A percentile compares a stretch with the other conserved stretches of the same genome.
Conservation (phyloP, 106 monocot genomes). For the Platanthera guangdongensis region DNA sequence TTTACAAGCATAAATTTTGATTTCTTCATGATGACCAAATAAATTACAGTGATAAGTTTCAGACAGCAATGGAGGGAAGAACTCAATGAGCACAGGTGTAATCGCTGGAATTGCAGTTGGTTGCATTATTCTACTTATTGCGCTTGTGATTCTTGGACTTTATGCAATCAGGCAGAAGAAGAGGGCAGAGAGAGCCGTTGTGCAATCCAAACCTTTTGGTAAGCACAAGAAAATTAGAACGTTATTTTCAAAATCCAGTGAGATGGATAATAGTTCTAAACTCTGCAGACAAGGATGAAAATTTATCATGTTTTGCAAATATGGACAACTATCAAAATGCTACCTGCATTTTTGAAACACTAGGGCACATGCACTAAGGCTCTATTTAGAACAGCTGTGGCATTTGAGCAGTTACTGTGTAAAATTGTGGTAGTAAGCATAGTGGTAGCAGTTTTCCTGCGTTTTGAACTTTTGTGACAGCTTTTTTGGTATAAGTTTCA, state of each 20-base stretch:
- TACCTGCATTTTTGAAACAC: too few species aligned
- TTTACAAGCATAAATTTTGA: neutral
- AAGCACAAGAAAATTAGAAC: constrained; percentile 1
- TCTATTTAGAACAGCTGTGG: too few species aligned
- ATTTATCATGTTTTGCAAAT: neutral
- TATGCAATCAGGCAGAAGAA: constrained; percentile 67
- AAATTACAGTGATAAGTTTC: constrained; percentile 5
- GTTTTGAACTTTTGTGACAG: neutral
- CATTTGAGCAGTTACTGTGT: too few species aligned
- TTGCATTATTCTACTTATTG: constrained; percentile 37
- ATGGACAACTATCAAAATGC: too few species aligned
- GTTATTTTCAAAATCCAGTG: too few species aligned
- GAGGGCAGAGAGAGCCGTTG: constrained; percentile 44
- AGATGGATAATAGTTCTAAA: neutral
- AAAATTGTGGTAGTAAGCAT: too few species aligned
- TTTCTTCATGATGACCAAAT: neutral
- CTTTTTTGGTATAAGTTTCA: neutral
- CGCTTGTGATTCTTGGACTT: constrained; percentile 26
- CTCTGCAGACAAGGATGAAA: neutral
- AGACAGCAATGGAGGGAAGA: constrained; percentile 18
- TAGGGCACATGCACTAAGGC: too few species aligned
- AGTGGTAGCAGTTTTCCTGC: neutral
- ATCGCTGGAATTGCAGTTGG: constrained; percentile 46
- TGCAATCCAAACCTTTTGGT: constrained; percentile 59
- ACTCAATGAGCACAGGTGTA: constrained; percentile 28